Conservation (phyloP, 78 protist genomes). For the Planoprotostelium fungivorum region DNA sequence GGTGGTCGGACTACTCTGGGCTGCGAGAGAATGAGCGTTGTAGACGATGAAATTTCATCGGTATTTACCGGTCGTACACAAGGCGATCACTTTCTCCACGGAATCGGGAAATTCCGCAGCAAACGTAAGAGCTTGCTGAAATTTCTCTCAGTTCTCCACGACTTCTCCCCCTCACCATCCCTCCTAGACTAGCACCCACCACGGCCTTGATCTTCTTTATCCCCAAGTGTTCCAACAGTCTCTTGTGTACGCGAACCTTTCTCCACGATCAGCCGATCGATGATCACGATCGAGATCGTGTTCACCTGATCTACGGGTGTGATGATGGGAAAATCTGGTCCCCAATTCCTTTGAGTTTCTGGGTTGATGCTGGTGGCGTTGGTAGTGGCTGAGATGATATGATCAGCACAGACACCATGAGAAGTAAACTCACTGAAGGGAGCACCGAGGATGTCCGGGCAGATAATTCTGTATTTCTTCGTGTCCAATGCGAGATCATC, state of each 20-base stretch:
- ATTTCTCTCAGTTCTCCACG: neutral
- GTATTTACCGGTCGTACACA: neutral
- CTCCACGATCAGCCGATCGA: too few species aligned
- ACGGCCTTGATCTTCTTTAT: neutral
- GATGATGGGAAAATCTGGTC: neutral
- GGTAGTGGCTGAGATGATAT: neutral
- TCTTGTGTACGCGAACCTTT: neutral
- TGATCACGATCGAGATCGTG: neutral
- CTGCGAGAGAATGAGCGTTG: neutral
- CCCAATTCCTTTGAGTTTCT: neutral
- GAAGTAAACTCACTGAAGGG: neutral
- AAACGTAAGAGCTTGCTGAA: neutral
- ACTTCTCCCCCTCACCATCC: neutral
- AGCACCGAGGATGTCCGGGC: neutral
- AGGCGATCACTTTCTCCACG: neutral
- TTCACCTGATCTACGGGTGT: neutral
- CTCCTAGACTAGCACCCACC: neutral
- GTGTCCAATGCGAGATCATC: neutral
- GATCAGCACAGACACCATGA: neutral
- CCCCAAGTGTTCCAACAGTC: neutral
- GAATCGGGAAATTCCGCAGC: neutral
- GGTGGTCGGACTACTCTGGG: neutral
- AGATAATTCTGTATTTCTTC: neutral
- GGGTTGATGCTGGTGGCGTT: neutral
- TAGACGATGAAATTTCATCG: too few species aligned